Conservation (phyloP, 257 asterid species). For the Primulina huaijiensis region DNA sequence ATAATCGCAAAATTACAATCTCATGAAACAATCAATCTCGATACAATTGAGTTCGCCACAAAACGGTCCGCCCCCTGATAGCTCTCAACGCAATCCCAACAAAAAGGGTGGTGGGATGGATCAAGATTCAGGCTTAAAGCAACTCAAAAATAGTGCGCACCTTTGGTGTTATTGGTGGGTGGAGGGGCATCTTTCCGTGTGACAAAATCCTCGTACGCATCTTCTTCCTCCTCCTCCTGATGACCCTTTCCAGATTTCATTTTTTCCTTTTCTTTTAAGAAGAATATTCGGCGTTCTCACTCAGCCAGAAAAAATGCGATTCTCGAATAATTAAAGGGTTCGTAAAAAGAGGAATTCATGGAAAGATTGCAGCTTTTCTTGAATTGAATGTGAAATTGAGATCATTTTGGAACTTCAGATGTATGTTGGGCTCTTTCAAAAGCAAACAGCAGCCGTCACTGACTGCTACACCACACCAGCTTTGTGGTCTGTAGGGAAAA, state of each 20-base stretch:
- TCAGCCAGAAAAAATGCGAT: conserved; percentile 26
- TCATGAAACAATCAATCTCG: background rate
- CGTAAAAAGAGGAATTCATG: background rate
- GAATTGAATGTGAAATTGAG: conserved; percentile 22
- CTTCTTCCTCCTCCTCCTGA: conserved; percentile 70
- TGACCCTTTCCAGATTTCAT: conserved; percentile 80
- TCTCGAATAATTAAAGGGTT: conserved; percentile 2
- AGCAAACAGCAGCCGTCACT: conserved; percentile 19
- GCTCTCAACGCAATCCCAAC: background rate
- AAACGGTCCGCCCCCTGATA: background rate
- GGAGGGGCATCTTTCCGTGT: conserved; percentile 51
- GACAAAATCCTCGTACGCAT: conserved; percentile 69
- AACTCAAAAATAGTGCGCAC: conserved; percentile 23
- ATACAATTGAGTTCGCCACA: too few relatives aligned
- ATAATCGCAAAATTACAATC: conserved; percentile 10
- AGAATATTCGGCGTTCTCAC: too few relatives aligned
- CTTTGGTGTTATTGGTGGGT: conserved; percentile 52
- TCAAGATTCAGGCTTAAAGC: conserved; percentile 8
- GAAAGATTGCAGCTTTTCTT: conserved; percentile 29
- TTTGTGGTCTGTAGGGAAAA: conserved; percentile 26
- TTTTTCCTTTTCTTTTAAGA: background rate
- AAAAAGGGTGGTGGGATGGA: background rate
- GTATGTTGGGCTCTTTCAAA: conserved; percentile 13
- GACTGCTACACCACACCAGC: conserved; percentile 31
- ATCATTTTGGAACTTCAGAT: conserved; percentile 23